Evolutionary conservation across 192 early-diverging fungal genomes (phyloP).

Genomic region (Coemansia sp.): DNA sequence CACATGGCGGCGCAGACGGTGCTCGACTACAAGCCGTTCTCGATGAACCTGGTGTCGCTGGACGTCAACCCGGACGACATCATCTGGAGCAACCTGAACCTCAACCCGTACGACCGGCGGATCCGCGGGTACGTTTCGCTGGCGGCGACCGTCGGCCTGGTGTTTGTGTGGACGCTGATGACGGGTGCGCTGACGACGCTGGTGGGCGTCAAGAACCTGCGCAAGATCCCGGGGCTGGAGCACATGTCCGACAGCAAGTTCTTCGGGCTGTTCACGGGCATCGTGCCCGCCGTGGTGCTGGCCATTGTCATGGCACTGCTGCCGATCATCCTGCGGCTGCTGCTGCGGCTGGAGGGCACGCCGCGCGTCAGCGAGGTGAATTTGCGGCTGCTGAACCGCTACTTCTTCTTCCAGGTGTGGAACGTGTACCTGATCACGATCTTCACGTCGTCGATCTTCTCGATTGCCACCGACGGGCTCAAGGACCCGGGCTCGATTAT

Average conservation of each 20-base stretch:
- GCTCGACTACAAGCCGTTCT: conserved; percentile 60
- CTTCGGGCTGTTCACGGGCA: conserved; percentile 67
- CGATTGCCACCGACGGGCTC: conserved; percentile 23
- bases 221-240: conserved; percentile 52
- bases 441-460: conserved; percentile 64
- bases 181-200: conserved; percentile 58
- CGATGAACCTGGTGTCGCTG: conserved; percentile 65
- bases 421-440: conserved; percentile 79
- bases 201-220: conserved; percentile 55
- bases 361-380: conserved; percentile 62
- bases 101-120: conserved; percentile 56
- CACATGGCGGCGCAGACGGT: conserved; percentile 76
- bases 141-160: conserved; percentile 55
- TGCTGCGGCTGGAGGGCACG: conserved; percentile 64
- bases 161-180: conserved; percentile 71
- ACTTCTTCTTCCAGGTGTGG: conserved; percentile 80
- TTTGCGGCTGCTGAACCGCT: conserved; percentile 63
- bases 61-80: conserved; percentile 74
- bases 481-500: conserved; percentile 42
- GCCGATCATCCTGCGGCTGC: conserved; percentile 65
- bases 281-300: conserved; percentile 69
- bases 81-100: conserved; percentile 81
- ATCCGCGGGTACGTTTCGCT: conserved; percentile 58
- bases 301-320: conserved; percentile 69
- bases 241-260: conserved; percentile 23